Percentiles rank a stretch among this genome's conserved stretches.
These are phyloP conservation scores for Fraxinus latifolia DNA, from an alignment of 305 asterid genomes.

Conservation along the genomic window DNA sequence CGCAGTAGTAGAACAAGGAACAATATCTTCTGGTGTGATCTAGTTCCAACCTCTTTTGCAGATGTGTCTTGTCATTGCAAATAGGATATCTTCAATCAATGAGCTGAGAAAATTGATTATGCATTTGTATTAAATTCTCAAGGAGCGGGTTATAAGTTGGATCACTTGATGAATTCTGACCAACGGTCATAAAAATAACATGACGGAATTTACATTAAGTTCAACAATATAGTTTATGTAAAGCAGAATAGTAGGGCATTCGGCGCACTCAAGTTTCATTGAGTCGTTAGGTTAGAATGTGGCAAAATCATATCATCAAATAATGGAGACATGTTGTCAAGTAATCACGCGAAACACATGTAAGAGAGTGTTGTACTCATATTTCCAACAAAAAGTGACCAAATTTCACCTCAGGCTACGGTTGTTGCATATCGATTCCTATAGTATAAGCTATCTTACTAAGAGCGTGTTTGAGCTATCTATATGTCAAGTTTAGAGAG, in stretches of 20 bases:
- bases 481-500: not conserved
- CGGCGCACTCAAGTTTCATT: not conserved
- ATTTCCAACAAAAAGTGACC: not conserved
- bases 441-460: not conserved
- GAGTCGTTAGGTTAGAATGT: not conserved
- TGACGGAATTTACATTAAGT: not conserved
- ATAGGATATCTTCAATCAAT: too few species aligned
- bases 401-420: not conserved
- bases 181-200: not conserved
- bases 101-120: too few species aligned
- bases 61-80: too few species aligned
- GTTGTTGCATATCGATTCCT: not conserved
- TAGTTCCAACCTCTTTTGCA: too few species aligned
- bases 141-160: not conserved
- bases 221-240: not conserved
- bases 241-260: not conserved
- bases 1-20: too few species aligned
- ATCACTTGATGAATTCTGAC: not conserved
- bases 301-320: not conserved
- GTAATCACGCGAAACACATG: too few species aligned
- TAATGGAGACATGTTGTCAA: not conserved
- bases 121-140: too few species aligned
- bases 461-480: not conserved
- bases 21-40: too few species aligned
- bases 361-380: not conserved